Base-by-base conservation (phyloP, 1,284 basidiomycete species). In the Ceratobasidium sp. region DNA sequence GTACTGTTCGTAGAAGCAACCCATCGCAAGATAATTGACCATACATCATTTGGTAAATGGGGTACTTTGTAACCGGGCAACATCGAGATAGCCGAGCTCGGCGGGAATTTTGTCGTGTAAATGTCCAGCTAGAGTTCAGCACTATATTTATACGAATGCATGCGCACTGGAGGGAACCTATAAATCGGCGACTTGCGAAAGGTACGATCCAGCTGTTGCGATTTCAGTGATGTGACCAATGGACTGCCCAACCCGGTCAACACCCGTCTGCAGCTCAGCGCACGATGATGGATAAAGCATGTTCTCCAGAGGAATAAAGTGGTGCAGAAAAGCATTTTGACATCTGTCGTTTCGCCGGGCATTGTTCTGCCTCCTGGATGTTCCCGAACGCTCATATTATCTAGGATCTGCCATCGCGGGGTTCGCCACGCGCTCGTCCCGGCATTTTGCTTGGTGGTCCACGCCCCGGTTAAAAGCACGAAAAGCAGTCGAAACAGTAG, bases 1-100 rank as follows among this genome's bases (percentile, higher is more conserved):
- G 63, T 54, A 18, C 51, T 53, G 23, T 67, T 38, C 6, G 48
- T 56, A 8, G 40, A 44, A 8, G 38, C 49, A n/a, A 67, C 49
- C 49, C 49, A 54, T 36, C 51, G 36, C 36, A 67, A 18, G 49
- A 67, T 21, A 3, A 54, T 25, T 11, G 51, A 21, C 63, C 63
- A 67, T 6, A 67, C 49, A 30, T 67, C 63, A 25, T 25, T 44
- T 7, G 63, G 51, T 67, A 67, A 42, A 6, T 33, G 33, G 14
- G 63, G 49, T 25, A 44, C 18, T 25, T 28, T 51, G n/a, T 28
- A 53, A 54, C 42, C 21, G 23, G 40, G 42, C 53, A 54, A 33
- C 53, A 54, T 54, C n/a, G 11, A 54, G 30, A 54, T 18, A 60
- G n/a, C 36, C 11, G 11, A 54, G 53, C 33, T 18, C 2, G 53